Conservation (phyloP, 805 yeast species). For the Lachancea cidri region DNA sequence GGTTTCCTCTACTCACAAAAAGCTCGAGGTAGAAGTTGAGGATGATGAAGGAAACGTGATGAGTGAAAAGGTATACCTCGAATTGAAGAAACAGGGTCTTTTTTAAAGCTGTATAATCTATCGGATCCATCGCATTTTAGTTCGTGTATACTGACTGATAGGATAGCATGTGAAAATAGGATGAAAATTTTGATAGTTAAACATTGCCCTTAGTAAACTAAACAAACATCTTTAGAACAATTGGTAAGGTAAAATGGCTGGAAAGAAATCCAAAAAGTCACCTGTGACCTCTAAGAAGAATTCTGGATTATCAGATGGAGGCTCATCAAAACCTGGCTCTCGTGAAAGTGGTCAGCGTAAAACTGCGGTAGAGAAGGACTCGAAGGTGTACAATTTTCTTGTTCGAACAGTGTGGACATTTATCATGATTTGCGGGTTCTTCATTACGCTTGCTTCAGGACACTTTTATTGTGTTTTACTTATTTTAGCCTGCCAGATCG, state of each 20-base stretch:
- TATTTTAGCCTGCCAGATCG: slow-evolving; percentile 67
- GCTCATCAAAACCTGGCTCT: background rate
- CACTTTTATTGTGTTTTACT: slow-evolving; percentile 73
- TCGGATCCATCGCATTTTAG: background rate
- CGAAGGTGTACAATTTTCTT: slow-evolving; percentile 43
- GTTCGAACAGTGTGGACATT: slow-evolving; percentile 91
- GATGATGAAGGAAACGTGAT: slow-evolving; percentile 92
- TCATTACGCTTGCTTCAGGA: slow-evolving; percentile 70
- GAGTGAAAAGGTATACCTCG: slow-evolving; percentile 76
- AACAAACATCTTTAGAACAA: background rate
- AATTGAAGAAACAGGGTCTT: slow-evolving; percentile 83
- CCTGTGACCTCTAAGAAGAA: slow-evolving; percentile 2
- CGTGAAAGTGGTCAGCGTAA: background rate
- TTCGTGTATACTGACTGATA: slow-evolving; percentile 1
- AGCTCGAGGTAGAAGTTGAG: slow-evolving; percentile 71
- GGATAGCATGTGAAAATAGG: slow-evolving; percentile 1
- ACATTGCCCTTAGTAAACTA: background rate
- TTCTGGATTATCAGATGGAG: background rate
- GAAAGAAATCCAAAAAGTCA: slow-evolving; percentile 7
- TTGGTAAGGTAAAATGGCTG: slow-evolving; percentile 3
- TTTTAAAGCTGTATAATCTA: background rate
- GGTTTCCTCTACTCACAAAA: slow-evolving; percentile 13
- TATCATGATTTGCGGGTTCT: slow-evolving; percentile 78
- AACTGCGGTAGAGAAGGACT: slow-evolving; percentile 3
- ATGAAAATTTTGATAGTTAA: slow-evolving; percentile 3